Evolutionary conservation across 306 rosid genomes (phyloP), one percentile per base, ranked within the genome.

Genomic region (Glycine tomentella): DNA sequence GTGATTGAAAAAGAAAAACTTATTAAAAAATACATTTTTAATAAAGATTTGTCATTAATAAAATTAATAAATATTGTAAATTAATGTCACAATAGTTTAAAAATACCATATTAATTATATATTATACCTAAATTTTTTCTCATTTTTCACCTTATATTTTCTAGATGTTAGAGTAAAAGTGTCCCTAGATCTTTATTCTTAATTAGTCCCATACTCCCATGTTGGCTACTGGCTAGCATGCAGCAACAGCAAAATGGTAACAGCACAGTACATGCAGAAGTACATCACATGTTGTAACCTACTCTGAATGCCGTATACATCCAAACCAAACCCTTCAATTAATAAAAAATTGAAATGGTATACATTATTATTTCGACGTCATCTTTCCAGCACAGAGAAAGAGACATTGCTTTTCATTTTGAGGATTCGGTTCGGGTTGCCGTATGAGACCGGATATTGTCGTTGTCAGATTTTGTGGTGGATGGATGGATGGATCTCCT

Each of bases 341-440:
- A 31, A 8, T 40, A 49, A 38, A n/a, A n/a, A n/a, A n/a, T n/a
- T 63, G 5, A 70, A 11, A 36, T 62, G 16, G 5, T 56, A 25
- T 20, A 44, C 0, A 78, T 10, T 46, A 69, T 66, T 52, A n/a
- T 71, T 45, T 14, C 0, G 55, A 79, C 68, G 81, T 84, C 77
- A 79, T 76, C 10, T 73, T 73, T 84, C 59, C 61, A 66, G 76
- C 72, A 74, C 2, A 51, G 36, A 62, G 87, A 84, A 40, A 79
- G 69, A 50, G 81, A 74, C 87, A 65, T 20, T 14, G 65, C 1
- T 78, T 83, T 56, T 63, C 4, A 46, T 9, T 78, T 64, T 55
- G 75, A 77, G 70, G 82, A 64, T 33, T 62, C 59, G 49, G 70
- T 64, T 64, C 1, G 63, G n/a, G 55, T 72, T 72, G 78, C 56